Base-by-base conservation (phyloP, 208 protist species). In the Leishmania braziliensis region DNA sequence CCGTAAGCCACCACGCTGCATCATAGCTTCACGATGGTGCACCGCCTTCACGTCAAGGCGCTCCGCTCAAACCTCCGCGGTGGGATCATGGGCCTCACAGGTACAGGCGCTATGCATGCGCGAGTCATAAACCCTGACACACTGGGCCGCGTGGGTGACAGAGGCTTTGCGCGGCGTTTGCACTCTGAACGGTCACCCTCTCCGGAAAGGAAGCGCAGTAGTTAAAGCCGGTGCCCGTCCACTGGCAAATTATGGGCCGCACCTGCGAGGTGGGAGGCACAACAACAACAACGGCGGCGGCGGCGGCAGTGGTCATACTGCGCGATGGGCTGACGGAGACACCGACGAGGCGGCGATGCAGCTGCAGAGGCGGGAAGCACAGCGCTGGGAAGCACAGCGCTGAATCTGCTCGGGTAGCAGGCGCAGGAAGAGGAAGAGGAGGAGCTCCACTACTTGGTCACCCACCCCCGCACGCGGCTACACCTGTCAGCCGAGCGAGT, bases 11-110 rank as follows among this genome's bases (percentile, higher is more conserved):
- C 89, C 6, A 88, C 87, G 16, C 60, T 91, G 36, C 85, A 88
- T 68, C 75, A 79, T 39, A 79, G 77, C 20, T 94, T 88, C 71
- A 75, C 54, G 63, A 75, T 43, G 2, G 84, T 79, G 16, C 87
- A 94, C 58, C 65, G 68, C 9, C 79, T 85, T 39, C 81, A 89
- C 71, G 78, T 88, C n/a, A 66, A 81, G 66, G 85, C 85, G 9
- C 73, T 94, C 68, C 84, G 87, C 26, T 46, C 62, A 14, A 36
- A 84, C 58, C 89, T 89, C 66, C 80, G 69, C 2, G 23, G 66
- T 16, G 68, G 78, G 36, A 81, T 91, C 33, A 78, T 89, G 71
- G 73, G 76, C 43, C 86, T 83, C 54, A 87, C 86, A n/a, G 79
- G 83, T 33, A 81, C 79, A 2, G 68, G 73, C 16, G 77, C 72